A percentile compares a stretch with the other conserved stretches of the same genome.
These are phyloP conservation scores for Colletotrichum lini DNA, from an alignment of 2,329 filamentous ascomycete genomes.

Conservation along the genomic window DNA sequence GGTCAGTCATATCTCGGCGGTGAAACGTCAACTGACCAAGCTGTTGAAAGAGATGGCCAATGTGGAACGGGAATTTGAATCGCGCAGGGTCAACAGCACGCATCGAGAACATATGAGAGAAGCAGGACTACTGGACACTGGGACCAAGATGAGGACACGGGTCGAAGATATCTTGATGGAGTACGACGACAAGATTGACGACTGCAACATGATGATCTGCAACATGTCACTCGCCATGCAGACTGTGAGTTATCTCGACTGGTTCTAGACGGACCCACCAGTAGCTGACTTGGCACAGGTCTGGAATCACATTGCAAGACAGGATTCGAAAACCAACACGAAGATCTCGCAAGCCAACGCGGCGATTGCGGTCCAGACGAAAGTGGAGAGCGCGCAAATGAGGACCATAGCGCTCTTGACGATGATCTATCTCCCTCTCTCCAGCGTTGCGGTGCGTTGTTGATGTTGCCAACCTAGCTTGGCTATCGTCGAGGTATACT, in stretches of 20 bases:
- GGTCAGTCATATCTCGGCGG: constrained; percentile 17
- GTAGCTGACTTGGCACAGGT: constrained; percentile 39
- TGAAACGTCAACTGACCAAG: constrained; percentile 14
- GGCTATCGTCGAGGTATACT: neutral
- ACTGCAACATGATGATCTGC: constrained; percentile 47
- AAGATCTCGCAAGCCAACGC: constrained; percentile 46
- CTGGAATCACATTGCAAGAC: constrained; percentile 48
- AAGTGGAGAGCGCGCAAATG: constrained; percentile 48
- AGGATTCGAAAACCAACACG: constrained; percentile 46
- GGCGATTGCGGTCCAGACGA: constrained; percentile 45
- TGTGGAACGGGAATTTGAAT: neutral
- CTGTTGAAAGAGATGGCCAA: constrained; percentile 10
- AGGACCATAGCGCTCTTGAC: constrained; percentile 49
- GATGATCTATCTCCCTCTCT: constrained; percentile 49
- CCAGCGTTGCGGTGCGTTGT: constrained; percentile 47
- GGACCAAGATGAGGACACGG: constrained; percentile 14
- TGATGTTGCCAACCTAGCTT: neutral
- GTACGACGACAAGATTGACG: constrained; percentile 48
- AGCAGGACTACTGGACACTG: neutral
- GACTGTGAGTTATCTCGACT: constrained; percentile 41
- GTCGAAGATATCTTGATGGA: constrained; percentile 47
- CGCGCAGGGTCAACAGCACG: neutral
- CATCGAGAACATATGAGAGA: neutral
- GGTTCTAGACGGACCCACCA: neutral
- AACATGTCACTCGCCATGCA: constrained; percentile 48